A percentile compares a stretch with the other conserved stretches of the same genome.
These are phyloP conservation scores for Fusarium miscanthi DNA, from an alignment of 2,329 filamentous ascomycete genomes.

Conservation along the genomic window DNA sequence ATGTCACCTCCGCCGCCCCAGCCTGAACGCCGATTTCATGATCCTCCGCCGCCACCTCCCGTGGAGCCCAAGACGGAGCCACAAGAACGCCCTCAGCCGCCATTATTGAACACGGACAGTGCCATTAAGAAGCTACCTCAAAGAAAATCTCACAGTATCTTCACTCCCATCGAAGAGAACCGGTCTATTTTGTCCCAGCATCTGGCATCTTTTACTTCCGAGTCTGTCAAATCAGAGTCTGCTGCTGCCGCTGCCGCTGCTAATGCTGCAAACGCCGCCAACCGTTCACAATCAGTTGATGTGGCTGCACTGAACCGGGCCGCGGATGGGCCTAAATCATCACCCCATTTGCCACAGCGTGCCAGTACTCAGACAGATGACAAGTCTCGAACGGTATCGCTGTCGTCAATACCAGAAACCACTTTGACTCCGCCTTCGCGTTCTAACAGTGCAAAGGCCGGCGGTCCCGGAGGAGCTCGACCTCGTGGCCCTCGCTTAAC, in stretches of 20 bases:
- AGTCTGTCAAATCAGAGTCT: conserved; percentile 55
- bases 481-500: conserved; percentile 84
- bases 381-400: conserved; percentile 61
- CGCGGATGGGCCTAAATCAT: conserved; percentile 63
- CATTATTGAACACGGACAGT: conserved; percentile 61
- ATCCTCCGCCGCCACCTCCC: conserved; percentile 64
- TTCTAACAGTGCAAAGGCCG: conserved; percentile 77
- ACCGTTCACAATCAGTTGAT: conserved; percentile 74
- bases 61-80: conserved; percentile 62
- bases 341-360: conserved; percentile 65
- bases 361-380: conserved; percentile 60
- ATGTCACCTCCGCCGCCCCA: conserved; percentile 65
- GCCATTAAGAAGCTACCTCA: conserved; percentile 74
- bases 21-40: conserved; percentile 58
- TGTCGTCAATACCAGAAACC: conserved; percentile 73
- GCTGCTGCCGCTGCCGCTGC: conserved; percentile 43
- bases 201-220: conserved; percentile 73
- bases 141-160: conserved; percentile 90
- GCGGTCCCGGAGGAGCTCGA: conserved; percentile 70
- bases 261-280: conserved; percentile 46
- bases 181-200: conserved; percentile 89
- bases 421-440: conserved; percentile 77
- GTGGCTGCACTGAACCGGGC: conserved; percentile 65
- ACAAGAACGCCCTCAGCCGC: conserved; percentile 59
- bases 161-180: conserved; percentile 95